Evolutionary conservation across 2,329 filamentous ascomycete species (phyloP).

Genomic region (Beauveria sp.): DNA sequence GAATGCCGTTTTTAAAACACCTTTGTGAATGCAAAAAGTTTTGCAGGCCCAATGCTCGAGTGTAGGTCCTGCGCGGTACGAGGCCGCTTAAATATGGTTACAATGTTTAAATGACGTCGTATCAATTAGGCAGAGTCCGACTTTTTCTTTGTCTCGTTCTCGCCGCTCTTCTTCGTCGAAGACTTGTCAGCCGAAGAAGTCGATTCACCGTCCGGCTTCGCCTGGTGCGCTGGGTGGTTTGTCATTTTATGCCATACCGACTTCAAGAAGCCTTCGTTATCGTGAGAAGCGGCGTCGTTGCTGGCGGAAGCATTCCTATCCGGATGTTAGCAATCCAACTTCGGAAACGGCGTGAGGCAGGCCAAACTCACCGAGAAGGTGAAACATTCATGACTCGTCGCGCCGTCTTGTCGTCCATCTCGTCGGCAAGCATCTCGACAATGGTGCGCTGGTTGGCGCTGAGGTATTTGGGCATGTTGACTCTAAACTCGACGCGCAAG

Average conservation of each 20-base stretch:
- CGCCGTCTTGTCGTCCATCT: constrained; percentile 87
- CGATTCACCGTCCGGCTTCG: constrained; percentile 23
- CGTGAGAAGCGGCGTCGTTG: constrained; percentile 45
- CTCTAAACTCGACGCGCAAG: constrained; percentile 87
- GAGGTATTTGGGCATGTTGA: constrained; percentile 91
- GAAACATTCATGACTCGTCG: constrained; percentile 83
- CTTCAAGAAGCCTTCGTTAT: constrained; percentile 85
- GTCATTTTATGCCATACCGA: constrained; percentile 88
- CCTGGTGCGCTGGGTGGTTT: constrained; percentile 57
- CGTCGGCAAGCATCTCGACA: constrained; percentile 91
- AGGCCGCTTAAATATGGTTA: constrained; percentile 3
- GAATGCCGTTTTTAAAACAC: constrained; percentile 10
- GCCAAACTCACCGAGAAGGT: constrained; percentile 12
- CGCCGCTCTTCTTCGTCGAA: constrained; percentile 15
- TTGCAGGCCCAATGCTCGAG: not conserved
- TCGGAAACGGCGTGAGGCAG: not conserved
- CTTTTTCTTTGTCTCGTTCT: constrained; percentile 18
- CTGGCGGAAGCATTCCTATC: constrained; percentile 13
- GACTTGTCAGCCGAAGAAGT: constrained; percentile 13
- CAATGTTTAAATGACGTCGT: not conserved
- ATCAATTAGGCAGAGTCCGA: not conserved
- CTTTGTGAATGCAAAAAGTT: constrained; percentile 7
- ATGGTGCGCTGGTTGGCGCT: constrained; percentile 87
- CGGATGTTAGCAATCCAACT: not conserved
- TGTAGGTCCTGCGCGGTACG: not conserved